A percentile compares a stretch with the other conserved stretches of the same genome.
Conservation (phyloP, 176 grass and related monocot genomes). For the Aegilops longissima region DNA sequence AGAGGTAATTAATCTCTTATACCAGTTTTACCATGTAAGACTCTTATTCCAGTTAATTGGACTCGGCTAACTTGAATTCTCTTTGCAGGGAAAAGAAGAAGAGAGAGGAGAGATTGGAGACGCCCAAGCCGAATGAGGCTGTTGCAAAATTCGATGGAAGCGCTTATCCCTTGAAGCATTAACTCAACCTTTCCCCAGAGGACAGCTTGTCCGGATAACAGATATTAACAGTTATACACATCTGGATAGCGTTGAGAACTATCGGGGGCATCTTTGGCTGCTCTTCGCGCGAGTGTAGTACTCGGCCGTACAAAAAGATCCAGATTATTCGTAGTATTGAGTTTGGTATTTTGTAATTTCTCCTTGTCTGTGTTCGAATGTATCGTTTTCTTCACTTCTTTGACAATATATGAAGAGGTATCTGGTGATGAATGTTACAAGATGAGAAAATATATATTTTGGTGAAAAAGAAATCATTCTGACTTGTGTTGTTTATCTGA, state of each 20-base stretch:
- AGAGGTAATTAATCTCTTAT: conserved; percentile 73
- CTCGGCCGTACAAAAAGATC: conserved; percentile 43
- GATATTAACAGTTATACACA: conserved; percentile 34
- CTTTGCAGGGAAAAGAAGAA: conserved; percentile 95
- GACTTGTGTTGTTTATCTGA: background rate
- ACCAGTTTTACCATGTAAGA: background rate
- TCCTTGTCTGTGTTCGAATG: conserved; percentile 32
- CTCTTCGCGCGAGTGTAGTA: conserved; percentile 27
- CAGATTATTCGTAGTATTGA: conserved; percentile 37
- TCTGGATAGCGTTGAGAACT: conserved; percentile 30
- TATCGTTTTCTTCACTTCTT: background rate
- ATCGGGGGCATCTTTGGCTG: conserved; percentile 27
- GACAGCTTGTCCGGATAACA: conserved; percentile 40
- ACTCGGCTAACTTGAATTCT: conserved; percentile 9
- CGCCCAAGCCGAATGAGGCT: conserved; percentile 69
- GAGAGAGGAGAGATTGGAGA: conserved; percentile 81
- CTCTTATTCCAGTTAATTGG: background rate
- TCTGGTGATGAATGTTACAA: conserved; percentile 17
- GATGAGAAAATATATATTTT: conserved; percentile 29
- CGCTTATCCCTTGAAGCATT: conserved; percentile 54
- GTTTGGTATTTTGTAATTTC: conserved; percentile 25
- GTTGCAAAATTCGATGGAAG: conserved; percentile 73
- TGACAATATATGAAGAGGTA: conserved; percentile 26
- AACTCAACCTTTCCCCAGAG: conserved; percentile 32
- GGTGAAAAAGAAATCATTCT: conserved; percentile 3